Evolutionary conservation across 306 rosid genomes (phyloP).

Genomic region (Calophaca sinica): DNA sequence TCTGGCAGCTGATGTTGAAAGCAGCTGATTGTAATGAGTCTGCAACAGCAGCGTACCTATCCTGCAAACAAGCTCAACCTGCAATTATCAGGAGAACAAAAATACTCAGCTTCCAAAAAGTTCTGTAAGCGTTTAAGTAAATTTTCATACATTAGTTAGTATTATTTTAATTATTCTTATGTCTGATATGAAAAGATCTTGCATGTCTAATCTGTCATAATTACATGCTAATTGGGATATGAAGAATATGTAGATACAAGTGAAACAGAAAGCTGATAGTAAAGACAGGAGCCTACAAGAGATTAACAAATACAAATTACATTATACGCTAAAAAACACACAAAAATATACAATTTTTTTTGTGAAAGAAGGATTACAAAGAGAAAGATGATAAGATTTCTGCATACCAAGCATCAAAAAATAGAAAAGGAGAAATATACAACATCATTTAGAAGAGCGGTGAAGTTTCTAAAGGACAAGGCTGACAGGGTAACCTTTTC

Average conservation of each 20-base stretch:
- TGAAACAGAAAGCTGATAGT: not conserved
- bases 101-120: constrained; percentile 9
- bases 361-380: not conserved
- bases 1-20: constrained; percentile 77
- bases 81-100: constrained; percentile 45
- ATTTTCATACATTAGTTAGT: constrained; percentile 8
- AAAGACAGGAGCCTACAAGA: constrained; percentile 1
- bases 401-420: constrained; percentile 6
- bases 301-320: constrained; percentile 15
- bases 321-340: constrained; percentile 13
- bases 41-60: constrained; percentile 71
- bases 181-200: not conserved
- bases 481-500: constrained; percentile 70
- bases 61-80: constrained; percentile 95
- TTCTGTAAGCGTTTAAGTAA: not conserved
- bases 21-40: constrained; percentile 82
- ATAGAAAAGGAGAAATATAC: not conserved
- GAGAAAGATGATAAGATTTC: constrained; percentile 17
- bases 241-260: constrained; percentile 11
- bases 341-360: not conserved
- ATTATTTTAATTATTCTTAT: not conserved
- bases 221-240: not conserved
- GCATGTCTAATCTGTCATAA: constrained; percentile 19
- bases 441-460: not conserved
- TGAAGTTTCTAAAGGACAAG: constrained; percentile 29